Evolutionary conservation across 2,329 filamentous ascomycete genomes (phyloP).

Genomic region (Fusarium sp.): DNA sequence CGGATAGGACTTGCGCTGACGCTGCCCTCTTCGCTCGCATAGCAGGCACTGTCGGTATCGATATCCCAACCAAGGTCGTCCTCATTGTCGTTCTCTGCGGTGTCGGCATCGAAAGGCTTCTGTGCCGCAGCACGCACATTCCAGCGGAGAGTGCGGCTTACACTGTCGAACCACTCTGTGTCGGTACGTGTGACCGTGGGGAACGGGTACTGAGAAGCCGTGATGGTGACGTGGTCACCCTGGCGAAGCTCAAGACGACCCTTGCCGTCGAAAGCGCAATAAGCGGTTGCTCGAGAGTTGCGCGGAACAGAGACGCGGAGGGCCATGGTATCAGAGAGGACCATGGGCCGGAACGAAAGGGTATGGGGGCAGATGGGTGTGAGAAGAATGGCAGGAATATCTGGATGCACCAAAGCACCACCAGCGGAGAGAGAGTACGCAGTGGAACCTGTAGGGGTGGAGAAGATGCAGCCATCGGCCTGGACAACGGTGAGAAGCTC

Average conservation of each 20-base stretch:
- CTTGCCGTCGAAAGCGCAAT: constrained; percentile 98
- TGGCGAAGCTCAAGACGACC: constrained; percentile 92
- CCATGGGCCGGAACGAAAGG: constrained; percentile 96
- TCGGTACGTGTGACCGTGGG: constrained; percentile 92
- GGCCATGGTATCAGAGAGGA: constrained; percentile 93
- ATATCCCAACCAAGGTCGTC: constrained; percentile 86
- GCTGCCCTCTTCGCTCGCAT: constrained; percentile 79
- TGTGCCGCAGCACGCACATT: constrained; percentile 93
- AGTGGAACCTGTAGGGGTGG: constrained; percentile 92
- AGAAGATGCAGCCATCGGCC: constrained; percentile 97
- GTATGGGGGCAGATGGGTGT: constrained; percentile 99
- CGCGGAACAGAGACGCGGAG: constrained; percentile 88
- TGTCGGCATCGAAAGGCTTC: constrained; percentile 80
- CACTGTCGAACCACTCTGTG: constrained; percentile 96
- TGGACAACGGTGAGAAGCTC: constrained; percentile 95
- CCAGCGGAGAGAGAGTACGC: constrained; percentile 97
- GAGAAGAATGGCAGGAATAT: constrained; percentile 95
- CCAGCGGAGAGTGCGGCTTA: constrained; percentile 92
- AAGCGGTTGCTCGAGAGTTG: constrained; percentile 89
- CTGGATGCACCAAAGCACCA: constrained; percentile 94
- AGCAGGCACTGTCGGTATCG: constrained; percentile 83
- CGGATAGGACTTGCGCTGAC: constrained; percentile 75
- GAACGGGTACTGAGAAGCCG: constrained; percentile 96
- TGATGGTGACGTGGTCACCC: constrained; percentile 95
- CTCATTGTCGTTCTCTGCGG: constrained; percentile 55